A percentile compares a stretch with the other conserved stretches of the same genome.
Conservation (phyloP, 2,329 filamentous ascomycete genomes). For the Epicoccum sorghinum region DNA sequence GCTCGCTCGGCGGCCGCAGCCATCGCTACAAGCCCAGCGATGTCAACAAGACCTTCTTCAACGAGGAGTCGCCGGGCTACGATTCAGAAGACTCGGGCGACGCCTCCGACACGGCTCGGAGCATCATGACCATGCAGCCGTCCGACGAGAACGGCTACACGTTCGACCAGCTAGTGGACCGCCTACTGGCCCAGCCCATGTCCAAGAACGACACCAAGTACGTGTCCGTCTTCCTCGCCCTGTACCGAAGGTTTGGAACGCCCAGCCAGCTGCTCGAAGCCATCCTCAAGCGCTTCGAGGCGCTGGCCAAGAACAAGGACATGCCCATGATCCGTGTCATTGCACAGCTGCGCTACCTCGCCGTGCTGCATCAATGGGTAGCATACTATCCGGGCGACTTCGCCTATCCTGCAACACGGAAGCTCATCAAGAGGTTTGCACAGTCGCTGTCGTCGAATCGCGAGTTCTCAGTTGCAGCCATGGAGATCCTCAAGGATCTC, state of each 20-base stretch:
- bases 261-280: constrained; percentile 78
- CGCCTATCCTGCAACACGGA: constrained; percentile 75
- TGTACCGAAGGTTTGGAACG: constrained; percentile 92
- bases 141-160: constrained; percentile 66
- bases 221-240: constrained; percentile 82
- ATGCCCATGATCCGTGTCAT: constrained; percentile 78
- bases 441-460: constrained; percentile 74
- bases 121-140: constrained; percentile 43
- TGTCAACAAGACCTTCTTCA: constrained; percentile 65
- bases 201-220: constrained; percentile 91
- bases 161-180: constrained; percentile 70
- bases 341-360: constrained; percentile 81
- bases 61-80: constrained; percentile 74
- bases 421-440: constrained; percentile 77
- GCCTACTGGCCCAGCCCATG: constrained; percentile 80
- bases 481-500: constrained; percentile 82
- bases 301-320: constrained; percentile 68
- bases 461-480: constrained; percentile 82
- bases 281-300: constrained; percentile 78
- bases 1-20: constrained; percentile 37
- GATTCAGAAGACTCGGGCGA: constrained; percentile 70
- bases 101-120: constrained; percentile 64
- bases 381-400: constrained; percentile 91
- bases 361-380: constrained; percentile 87
- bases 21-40: constrained; percentile 46